phyloP scores from a whole-genome alignment of 1,284 basidiomycete genomes.

The Naganishia sp. region DNA sequence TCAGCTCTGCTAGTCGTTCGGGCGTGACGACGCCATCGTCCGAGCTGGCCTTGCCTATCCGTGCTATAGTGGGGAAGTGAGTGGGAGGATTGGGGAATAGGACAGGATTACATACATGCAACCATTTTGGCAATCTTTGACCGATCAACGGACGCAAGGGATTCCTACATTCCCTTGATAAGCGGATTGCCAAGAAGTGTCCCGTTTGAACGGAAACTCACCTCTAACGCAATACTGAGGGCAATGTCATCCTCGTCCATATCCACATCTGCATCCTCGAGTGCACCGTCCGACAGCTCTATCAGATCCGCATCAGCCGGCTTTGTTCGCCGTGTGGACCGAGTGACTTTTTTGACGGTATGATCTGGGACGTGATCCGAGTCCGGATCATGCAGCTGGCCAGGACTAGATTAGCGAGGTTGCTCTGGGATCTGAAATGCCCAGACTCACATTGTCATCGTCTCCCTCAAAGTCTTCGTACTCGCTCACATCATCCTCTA shows the following conservation, averaged over 20 bases:
- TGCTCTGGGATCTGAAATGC: neutral
- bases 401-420: neutral
- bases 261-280: neutral
- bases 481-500: slow-evolving; percentile 21
- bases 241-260: slow-evolving; percentile 18
- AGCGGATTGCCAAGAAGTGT: no score
- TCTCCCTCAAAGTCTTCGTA: slow-evolving; percentile 31
- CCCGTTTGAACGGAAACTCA: neutral
- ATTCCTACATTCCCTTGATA: neutral
- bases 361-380: slow-evolving; percentile 12
- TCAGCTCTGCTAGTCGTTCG: neutral
- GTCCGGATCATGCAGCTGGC: slow-evolving; percentile 21
- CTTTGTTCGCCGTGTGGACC: slow-evolving; percentile 1
- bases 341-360: slow-evolving; percentile 22
- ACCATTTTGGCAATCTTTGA: slow-evolving; percentile 19
- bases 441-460: slow-evolving; percentile 22
- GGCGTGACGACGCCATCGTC: slow-evolving; percentile 7
- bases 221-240: slow-evolving; percentile 21
- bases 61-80: neutral
- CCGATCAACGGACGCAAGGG: slow-evolving; percentile 13
- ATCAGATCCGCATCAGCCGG: slow-evolving; percentile 6
- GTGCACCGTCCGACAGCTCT: slow-evolving; percentile 2
- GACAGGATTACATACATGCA: neutral
- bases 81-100: no score
- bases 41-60: neutral